Evolutionary conservation across 495 filamentous ascomycete genomes (phyloP), one percentile per base, ranked within the genome.

Genomic region (Thozetella sp.): DNA sequence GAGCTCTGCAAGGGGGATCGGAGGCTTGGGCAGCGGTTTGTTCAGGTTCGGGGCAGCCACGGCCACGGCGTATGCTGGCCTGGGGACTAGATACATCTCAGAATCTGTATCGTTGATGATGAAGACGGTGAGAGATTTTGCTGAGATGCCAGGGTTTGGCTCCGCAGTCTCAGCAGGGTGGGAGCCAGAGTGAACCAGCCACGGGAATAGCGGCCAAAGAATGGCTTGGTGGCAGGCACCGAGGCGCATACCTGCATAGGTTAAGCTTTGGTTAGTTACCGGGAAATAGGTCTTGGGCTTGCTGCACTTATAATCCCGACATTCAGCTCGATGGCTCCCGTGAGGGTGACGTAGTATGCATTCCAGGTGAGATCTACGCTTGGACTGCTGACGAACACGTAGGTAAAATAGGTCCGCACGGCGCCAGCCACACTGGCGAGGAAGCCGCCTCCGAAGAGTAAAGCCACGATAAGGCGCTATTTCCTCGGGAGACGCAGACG

Each of bases 361-460:
- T 73, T 58, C 86, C 86, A 89, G 24, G 81, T 82, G 19, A 68
- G 58, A 59, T 88, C 86, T 56, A 78, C 80, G 10, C 57, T 22
- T 11, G 40, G 27, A 11, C 25, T 60, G 23, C 52, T 56, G 57
- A 58, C 50, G 9, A 50, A 27, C 51, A 51, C 54, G 63, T 57
- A 68, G 37, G 72, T 76, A 43, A 65, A 75, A 22, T 83, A 72
- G 3, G 80, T 88, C 53, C 87, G 77, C 0, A 82, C 68, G 10
- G 80, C 73, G 6, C 86, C 86, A 9, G 83, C 85, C 13, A 83
- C 74, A 22, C 83, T 84, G 51, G 86, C 84, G 20, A 87, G 54
- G 23, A 86, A 75, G 0, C 86, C 87, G 13, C 87, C 57, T 11
- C 75, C 80, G 26, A 90, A 88, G 25, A 89, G 81, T 17, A 81